Percentiles rank a stretch among this genome's conserved stretches.
These are phyloP conservation scores for Serendipita sp. DNA, from an alignment of 768 basidiomycete genomes.

Conservation along the genomic window DNA sequence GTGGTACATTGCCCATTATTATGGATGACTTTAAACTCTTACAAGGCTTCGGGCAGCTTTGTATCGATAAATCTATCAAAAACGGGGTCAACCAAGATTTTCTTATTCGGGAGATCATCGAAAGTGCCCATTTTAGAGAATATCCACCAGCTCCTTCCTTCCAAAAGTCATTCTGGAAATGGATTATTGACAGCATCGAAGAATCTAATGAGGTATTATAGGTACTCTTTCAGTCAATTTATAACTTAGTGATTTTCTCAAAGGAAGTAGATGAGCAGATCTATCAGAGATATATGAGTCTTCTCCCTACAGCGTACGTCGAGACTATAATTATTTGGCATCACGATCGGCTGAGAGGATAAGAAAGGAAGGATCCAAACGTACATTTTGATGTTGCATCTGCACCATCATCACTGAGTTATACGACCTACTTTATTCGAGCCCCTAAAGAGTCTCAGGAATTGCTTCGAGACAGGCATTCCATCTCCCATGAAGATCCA, in stretches of 20 bases:
- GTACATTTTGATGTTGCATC: background rate
- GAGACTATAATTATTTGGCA: background rate
- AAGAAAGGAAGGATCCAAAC: background rate
- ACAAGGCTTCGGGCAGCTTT: background rate
- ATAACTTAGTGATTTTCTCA: background rate
- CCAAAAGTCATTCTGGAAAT: background rate
- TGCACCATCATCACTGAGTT: background rate
- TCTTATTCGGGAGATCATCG: background rate
- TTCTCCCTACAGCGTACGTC: background rate
- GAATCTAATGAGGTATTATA: background rate
- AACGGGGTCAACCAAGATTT: background rate
- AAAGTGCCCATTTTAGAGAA: background rate
- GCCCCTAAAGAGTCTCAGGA: background rate
- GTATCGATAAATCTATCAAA: too few species aligned
- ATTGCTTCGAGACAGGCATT: background rate
- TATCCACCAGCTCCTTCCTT: background rate
- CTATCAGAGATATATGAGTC: background rate
- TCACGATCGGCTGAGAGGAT: background rate
- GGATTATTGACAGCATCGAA: background rate
- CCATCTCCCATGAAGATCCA: background rate
- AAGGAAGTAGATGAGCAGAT: constrained; percentile 2
- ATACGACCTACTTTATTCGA: constrained; percentile 1
- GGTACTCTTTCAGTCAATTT: background rate
- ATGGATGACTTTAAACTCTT: background rate
- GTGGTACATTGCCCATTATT: background rate